phyloP scores from a whole-genome alignment of 1,284 basidiomycete species.

The Microbotryomycetes sp. region DNA sequence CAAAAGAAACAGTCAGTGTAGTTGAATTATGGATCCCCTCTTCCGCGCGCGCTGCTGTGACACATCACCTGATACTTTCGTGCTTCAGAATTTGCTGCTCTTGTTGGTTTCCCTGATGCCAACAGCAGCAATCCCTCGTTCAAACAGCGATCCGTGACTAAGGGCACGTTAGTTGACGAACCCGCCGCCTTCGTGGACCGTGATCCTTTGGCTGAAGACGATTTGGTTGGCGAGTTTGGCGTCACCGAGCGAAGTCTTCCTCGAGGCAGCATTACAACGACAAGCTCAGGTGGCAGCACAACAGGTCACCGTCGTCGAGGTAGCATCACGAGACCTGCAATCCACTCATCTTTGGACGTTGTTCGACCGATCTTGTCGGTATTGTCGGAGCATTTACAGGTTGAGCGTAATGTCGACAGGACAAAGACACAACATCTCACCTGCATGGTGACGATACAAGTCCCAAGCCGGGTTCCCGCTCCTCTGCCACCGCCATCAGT shows the following conservation, averaged over 20 bases:
- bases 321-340: background rate
- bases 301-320: background rate
- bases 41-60: too few relatives aligned
- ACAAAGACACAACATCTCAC: slow-evolving; percentile 42
- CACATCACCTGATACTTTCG: background rate
- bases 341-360: slow-evolving; percentile 6
- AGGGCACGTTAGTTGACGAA: slow-evolving; percentile 18
- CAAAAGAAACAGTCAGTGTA: slow-evolving; percentile 75
- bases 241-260: background rate
- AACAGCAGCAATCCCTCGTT: slow-evolving; percentile 9
- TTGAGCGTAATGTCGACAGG: slow-evolving; percentile 37
- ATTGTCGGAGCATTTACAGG: slow-evolving; percentile 40
- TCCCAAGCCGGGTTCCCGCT: slow-evolving; percentile 38
- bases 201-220: slow-evolving; percentile 31
- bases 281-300: slow-evolving; percentile 1
- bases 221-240: slow-evolving; percentile 28
- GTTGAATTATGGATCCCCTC: background rate
- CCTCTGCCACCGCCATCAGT: background rate
- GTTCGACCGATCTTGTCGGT: slow-evolving; percentile 40
- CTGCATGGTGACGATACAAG: slow-evolving; percentile 42
- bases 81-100: slow-evolving; percentile 37
- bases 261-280: slow-evolving; percentile 2
- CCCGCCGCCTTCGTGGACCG: background rate
- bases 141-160: slow-evolving; percentile 32
- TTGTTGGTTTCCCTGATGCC: slow-evolving; percentile 26